Evolutionary conservation across 2,329 filamentous ascomycete genomes (phyloP).

Genomic region (Nothophoma quercina): DNA sequence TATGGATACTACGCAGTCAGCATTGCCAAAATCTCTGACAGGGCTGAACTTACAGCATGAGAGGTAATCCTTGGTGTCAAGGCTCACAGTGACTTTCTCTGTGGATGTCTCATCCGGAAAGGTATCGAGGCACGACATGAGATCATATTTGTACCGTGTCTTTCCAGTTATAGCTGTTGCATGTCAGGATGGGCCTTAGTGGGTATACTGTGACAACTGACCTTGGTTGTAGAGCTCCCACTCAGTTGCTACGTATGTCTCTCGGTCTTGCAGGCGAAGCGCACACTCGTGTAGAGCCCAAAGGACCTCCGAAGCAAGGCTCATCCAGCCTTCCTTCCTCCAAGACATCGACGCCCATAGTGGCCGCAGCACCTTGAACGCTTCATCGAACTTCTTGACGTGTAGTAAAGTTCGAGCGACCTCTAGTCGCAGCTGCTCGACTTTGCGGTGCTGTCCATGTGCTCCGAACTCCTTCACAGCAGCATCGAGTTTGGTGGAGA

Average conservation of each 20-base stretch:
- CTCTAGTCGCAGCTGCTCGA: conserved; percentile 63
- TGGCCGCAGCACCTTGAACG: conserved; percentile 59
- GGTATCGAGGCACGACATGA: conserved; percentile 56
- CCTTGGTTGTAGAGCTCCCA: conserved; percentile 62
- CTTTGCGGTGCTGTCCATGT: conserved; percentile 61
- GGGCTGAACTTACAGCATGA: conserved; percentile 57
- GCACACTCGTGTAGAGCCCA: conserved; percentile 64
- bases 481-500: conserved; percentile 57
- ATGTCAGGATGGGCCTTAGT: conserved; percentile 18
- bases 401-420: conserved; percentile 63
- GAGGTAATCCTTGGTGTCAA: conserved; percentile 58
- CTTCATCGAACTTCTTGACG: conserved; percentile 59
- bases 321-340: conserved; percentile 68
- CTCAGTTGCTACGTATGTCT: conserved; percentile 60
- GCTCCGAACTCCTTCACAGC: conserved; percentile 60
- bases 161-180: conserved; percentile 41
- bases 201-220: conserved; percentile 14
- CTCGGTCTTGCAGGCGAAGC: conserved; percentile 52
- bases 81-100: conserved; percentile 54
- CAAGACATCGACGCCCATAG: conserved; percentile 66
- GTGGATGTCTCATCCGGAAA: conserved; percentile 45
- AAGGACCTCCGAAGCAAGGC: conserved; percentile 61
- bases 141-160: conserved; percentile 51
- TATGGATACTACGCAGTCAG: conserved; percentile 54
- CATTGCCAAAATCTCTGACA: conserved; percentile 25